Evolutionary conservation across 192 early-diverging fungal species (phyloP), one percentile per base, ranked within the genome.

Genomic region (Mortierella hygrophila): DNA sequence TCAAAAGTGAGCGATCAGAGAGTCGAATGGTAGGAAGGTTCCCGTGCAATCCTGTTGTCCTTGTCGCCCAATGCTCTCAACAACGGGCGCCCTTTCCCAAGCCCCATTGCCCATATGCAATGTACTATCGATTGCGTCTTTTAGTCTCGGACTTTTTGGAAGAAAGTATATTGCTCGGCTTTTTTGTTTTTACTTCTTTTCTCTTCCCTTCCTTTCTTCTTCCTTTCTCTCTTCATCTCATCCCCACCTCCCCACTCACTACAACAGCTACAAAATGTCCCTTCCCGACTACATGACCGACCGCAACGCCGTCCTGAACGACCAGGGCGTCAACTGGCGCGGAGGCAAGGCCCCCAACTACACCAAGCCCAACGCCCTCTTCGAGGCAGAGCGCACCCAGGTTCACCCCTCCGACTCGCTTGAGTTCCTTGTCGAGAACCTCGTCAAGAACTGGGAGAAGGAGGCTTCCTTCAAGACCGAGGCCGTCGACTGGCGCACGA

Each of bases 361-460:
- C 57, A 80, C 6, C 79, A 90, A 90, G 65, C 80, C 80, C 70
- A 90, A 90, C 70, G 83, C 88, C 49, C 55, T 78, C 57, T 90
- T 82, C 71, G 89, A 90, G 26, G 37, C 47, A 2, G 89, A 90
- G 74, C 83, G 82, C 32, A 82, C 89, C 49, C 72, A 76, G 72
- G 75, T 52, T 44, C 88, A 90, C 68, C 70, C 74, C 21, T 83
- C 81, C 79, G 89, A 88, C 10, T 89, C 88, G 46, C 79, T 90
- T n/a, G 83, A 79, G 46, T 73, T 70, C 46, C 74, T 90, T 20
- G 89, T 90, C 6, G 82, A 80, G 29, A 90, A 90, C 70, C 80
- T 90, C 11, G 89, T 90, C 74, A 90, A 90, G 83, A 90, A 90
- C 88, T 90, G 89, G 89, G 89, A 90, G 70, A 90, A 90, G 76